A percentile compares a stretch with the other conserved stretches of the same genome.
These are phyloP conservation scores for Xylaria sp. DNA, from an alignment of 2,329 filamentous ascomycete genomes.

Conservation along the genomic window DNA sequence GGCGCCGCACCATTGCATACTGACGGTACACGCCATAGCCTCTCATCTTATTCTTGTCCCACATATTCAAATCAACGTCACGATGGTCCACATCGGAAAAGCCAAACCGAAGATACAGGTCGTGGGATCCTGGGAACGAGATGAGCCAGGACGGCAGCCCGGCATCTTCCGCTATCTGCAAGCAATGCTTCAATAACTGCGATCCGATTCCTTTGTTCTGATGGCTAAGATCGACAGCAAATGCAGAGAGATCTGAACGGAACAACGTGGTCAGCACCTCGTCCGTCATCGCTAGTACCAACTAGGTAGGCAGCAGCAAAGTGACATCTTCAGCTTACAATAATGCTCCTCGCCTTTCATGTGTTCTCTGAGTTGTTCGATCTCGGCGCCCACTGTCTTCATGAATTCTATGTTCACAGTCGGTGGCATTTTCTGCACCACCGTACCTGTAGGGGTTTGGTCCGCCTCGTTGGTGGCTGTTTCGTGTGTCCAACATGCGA, in stretches of 20 bases:
- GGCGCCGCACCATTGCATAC: background rate
- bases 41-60: background rate
- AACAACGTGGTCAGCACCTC: background rate
- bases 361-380: background rate
- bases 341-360: conserved; percentile 5
- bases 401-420: background rate
- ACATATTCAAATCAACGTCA: background rate
- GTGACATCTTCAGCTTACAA: background rate
- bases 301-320: too few species aligned
- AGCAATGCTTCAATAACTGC: background rate
- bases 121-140: background rate
- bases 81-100: background rate
- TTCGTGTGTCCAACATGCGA: background rate
- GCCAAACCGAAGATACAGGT: background rate
- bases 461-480: background rate
- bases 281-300: background rate
- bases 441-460: background rate
- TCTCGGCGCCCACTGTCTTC: background rate
- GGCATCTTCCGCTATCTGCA: background rate
- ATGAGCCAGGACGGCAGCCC: background rate
- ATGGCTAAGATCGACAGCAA: background rate
- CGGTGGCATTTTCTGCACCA: background rate
- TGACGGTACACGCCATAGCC: background rate
- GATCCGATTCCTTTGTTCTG: background rate
- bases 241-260: background rate